These are phyloP conservation scores for Talaromyces proteolyticus DNA, from an alignment of 495 filamentous ascomycete genomes.

Conservation along the genomic window DNA sequence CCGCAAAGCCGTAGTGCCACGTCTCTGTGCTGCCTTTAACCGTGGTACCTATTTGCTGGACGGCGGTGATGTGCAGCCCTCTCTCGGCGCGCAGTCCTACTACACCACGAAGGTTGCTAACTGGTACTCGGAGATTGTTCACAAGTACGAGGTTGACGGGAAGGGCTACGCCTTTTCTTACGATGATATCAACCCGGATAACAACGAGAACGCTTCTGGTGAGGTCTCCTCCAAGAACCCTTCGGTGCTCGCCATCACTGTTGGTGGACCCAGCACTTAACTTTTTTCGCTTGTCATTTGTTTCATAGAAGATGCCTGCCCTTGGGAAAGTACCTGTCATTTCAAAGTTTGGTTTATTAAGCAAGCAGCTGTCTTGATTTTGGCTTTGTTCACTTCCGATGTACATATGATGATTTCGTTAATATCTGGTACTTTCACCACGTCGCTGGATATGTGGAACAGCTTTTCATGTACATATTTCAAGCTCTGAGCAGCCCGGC, in stretches of 20 bases:
- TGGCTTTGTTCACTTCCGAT: too few relatives aligned
- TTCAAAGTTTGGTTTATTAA: too few relatives aligned
- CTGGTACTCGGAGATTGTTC: constrained; percentile 37
- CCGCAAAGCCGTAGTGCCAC: constrained; percentile 41
- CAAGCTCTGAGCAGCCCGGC: not conserved
- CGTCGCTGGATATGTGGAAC: too few relatives aligned
- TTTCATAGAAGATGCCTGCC: too few relatives aligned
- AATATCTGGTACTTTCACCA: too few relatives aligned
- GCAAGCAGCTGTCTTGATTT: too few relatives aligned
- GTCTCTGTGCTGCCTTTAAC: constrained; percentile 39
- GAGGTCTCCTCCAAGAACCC: constrained; percentile 22
- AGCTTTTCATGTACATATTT: not conserved
- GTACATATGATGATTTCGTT: too few relatives aligned
- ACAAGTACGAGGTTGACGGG: constrained; percentile 32
- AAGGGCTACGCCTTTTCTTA: constrained; percentile 43
- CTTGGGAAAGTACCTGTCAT: not conserved
- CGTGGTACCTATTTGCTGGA: constrained; percentile 31
- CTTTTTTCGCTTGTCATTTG: too few relatives aligned
- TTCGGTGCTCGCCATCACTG: constrained; percentile 16
- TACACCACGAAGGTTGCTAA: constrained; percentile 30
- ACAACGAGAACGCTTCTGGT: constrained; percentile 23
- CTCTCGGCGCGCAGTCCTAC: constrained; percentile 14
- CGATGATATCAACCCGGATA: constrained; percentile 40
- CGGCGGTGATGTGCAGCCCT: constrained; percentile 35
- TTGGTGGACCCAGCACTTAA: constrained; percentile 15